phyloP scores from a whole-genome alignment of 129 eudicot genomes.

The Centrapalus pauciflorus region DNA sequence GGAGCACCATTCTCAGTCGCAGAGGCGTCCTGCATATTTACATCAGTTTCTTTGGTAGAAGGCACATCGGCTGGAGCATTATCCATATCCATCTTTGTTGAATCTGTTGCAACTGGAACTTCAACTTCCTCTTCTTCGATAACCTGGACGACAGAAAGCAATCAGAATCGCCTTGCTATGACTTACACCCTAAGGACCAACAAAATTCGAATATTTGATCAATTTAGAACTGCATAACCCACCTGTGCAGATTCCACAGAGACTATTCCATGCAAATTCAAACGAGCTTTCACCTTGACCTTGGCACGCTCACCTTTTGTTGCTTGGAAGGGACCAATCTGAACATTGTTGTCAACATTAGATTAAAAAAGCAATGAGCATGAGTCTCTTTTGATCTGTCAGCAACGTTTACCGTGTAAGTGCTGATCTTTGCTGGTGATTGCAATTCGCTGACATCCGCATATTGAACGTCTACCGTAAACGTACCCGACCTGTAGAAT shows the following conservation, averaged over 20 bases:
- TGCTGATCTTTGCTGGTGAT: constrained; percentile 79
- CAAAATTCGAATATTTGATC: background rate
- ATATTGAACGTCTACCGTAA: constrained; percentile 73
- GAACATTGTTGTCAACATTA: constrained; percentile 1
- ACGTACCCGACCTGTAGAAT: constrained; percentile 66
- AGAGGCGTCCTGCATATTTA: constrained; percentile 73
- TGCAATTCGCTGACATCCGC: constrained; percentile 77
- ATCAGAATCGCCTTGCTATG: background rate
- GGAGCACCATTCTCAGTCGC: constrained; percentile 65
- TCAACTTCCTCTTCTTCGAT: constrained; percentile 69
- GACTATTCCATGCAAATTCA: constrained; percentile 80
- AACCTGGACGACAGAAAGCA: constrained; percentile 28
- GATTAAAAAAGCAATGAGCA: background rate
- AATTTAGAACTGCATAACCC: constrained; percentile 11
- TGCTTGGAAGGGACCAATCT: constrained; percentile 93
- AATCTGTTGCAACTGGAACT: constrained; percentile 53
- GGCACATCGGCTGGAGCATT: constrained; percentile 32
- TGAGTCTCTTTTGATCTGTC: background rate
- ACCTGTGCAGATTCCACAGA: constrained; percentile 88
- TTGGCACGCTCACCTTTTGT: constrained; percentile 74
- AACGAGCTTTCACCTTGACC: constrained; percentile 71
- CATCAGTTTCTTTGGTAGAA: constrained; percentile 49
- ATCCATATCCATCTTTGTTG: constrained; percentile 50
- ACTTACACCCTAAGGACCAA: background rate
- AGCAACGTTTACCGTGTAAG: constrained; percentile 59